These are phyloP conservation scores for Vaccinium corymbosum DNA, from an alignment of 148 eudicot species.

Conservation along the genomic window DNA sequence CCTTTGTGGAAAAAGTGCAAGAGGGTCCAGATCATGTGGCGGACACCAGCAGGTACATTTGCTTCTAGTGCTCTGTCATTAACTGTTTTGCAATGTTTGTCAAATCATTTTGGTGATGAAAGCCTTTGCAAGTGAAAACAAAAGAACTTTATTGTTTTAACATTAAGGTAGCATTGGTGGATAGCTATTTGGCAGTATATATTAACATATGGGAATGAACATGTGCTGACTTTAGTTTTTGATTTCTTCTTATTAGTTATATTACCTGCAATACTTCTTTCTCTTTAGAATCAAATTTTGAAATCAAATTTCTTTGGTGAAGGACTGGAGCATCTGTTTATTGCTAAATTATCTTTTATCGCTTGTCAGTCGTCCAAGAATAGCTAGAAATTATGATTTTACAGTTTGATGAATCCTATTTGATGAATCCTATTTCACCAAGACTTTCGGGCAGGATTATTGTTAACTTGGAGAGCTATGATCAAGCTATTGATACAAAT, in stretches of 20 bases:
- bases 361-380: not conserved
- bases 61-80: constrained; percentile 23
- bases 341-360: not conserved
- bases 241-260: not conserved
- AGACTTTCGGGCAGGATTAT: not conserved
- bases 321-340: not conserved
- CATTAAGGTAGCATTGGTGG: not conserved
- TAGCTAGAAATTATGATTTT: not conserved
- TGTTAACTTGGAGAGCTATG: not conserved
- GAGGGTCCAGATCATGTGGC: constrained; percentile 74
- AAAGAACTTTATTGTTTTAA: not conserved
- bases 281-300: not conserved
- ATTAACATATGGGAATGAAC: not conserved
- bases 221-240: not conserved
- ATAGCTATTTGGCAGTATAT: not conserved
- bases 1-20: constrained; percentile 53
- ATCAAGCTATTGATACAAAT: not conserved
- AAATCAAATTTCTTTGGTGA: not conserved
- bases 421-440: not conserved
- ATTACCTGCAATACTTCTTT: no score
- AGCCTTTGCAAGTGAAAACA: not conserved
- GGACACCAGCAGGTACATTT: constrained; percentile 80
- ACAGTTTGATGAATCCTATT: not conserved
- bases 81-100: constrained; percentile 25
- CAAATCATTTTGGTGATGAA: constrained; percentile 26